phyloP scores from a whole-genome alignment of 1,284 basidiomycete species.

The Austroboletus rostrupii region DNA sequence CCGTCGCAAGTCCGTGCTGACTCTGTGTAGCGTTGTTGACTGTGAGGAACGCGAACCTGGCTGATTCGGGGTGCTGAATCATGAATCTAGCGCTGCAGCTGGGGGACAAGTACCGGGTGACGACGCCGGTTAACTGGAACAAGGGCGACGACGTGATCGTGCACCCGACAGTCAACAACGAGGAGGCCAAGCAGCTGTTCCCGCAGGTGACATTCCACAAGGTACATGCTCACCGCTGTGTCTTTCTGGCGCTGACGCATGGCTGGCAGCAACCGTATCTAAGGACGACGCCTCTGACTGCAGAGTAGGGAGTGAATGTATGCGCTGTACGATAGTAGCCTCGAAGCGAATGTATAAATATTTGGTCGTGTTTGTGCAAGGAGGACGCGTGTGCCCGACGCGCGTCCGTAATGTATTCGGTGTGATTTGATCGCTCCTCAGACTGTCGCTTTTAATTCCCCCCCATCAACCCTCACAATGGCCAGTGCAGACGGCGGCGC shows the following conservation, averaged over 20 bases:
- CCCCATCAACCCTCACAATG: constrained; percentile 38
- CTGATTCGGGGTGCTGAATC: too few relatives aligned
- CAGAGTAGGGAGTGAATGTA: constrained; percentile 22
- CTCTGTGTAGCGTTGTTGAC: constrained; percentile 54
- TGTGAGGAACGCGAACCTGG: constrained; percentile 34
- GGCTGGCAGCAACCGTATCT: constrained; percentile 57
- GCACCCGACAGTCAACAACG: constrained; percentile 82
- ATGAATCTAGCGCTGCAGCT: constrained; percentile 71
- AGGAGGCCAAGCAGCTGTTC: constrained; percentile 88
- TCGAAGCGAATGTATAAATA: background rate
- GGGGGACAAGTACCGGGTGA: constrained; percentile 85
- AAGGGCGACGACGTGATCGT: constrained; percentile 94
- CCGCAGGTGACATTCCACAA: constrained; percentile 67
- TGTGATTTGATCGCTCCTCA: constrained; percentile 16
- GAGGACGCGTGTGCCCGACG: constrained; percentile 31
- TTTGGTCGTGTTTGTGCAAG: constrained; percentile 22
- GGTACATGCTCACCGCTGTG: constrained; percentile 36
- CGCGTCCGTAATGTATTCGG: constrained; percentile 15
- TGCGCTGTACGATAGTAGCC: background rate
- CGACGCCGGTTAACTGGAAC: constrained; percentile 93
- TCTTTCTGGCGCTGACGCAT: constrained; percentile 7
- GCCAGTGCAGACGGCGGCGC: constrained; percentile 75
- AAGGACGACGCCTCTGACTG: constrained; percentile 65
- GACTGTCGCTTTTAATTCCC: constrained; percentile 22
- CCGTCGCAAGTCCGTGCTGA: constrained; percentile 8